A percentile compares a stretch with the other conserved stretches of the same genome.
Evolutionary conservation across 176 grass and related monocot species (phyloP).

Genomic region (Carex kokanica): DNA sequence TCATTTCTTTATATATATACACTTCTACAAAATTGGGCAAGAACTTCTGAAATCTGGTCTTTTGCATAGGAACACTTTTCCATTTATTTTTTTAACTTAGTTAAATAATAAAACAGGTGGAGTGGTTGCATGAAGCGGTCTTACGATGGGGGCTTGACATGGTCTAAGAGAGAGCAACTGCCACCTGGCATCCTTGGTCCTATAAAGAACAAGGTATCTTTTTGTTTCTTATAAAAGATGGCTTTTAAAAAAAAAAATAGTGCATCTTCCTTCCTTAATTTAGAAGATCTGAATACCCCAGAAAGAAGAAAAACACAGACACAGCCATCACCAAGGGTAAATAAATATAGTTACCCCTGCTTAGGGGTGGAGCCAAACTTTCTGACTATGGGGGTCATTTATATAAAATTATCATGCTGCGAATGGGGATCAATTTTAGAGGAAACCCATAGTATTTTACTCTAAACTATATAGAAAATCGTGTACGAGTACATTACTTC

Average conservation of each 20-base stretch:
- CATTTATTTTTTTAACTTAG: not conserved
- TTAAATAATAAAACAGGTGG: slow-evolving; percentile 51
- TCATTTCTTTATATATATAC: not conserved
- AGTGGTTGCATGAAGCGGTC: slow-evolving; percentile 98
- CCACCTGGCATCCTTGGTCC: slow-evolving; percentile 94
- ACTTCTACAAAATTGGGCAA: slow-evolving; percentile 88
- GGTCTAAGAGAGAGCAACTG: slow-evolving; percentile 80
- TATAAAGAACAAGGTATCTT: slow-evolving; percentile 86
- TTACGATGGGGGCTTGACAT: slow-evolving; percentile 61
- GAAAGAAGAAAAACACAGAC: not conserved
- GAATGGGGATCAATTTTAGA: too few relatives aligned
- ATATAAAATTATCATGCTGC: too few relatives aligned
- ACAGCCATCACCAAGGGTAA: not conserved
- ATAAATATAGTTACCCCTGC: not conserved
- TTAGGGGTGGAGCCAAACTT: not conserved
- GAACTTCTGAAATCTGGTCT: slow-evolving; percentile 23
- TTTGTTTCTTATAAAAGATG: slow-evolving; percentile 5
- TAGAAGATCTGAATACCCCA: not conserved
- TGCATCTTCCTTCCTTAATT: not conserved
- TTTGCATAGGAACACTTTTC: not conserved
- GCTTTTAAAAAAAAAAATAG: not conserved
- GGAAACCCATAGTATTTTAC: too few relatives aligned
- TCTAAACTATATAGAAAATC: too few relatives aligned
- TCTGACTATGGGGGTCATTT: too few relatives aligned
- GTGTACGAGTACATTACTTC: too few relatives aligned